Evolutionary conservation across 371 early-diverging fungal species (phyloP), one percentile per base, ranked within the genome.

Genomic region (Apophysomyces variabilis): DNA sequence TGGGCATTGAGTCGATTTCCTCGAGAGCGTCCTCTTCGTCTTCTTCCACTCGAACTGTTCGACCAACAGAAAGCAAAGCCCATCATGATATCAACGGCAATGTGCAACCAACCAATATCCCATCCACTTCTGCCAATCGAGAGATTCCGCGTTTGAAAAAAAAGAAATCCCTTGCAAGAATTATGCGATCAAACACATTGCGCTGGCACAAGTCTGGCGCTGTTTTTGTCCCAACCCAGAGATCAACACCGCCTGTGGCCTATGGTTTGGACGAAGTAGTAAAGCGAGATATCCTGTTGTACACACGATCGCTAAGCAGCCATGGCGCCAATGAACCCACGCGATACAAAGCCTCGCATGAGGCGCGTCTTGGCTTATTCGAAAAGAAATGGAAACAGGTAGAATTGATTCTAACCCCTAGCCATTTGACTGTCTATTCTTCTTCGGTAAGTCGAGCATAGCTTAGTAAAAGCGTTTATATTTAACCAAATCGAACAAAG

Each of bases 331-430:
- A 71, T 9, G 71, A 71, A 9, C 76, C 78, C 6, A 66, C 73
- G 0, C 66, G 64, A 18, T 78, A 81, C 58, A 71, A 73, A n/a
- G 76, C 76, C 3, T 60, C 69, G 5, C 70, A 66, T 38, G 73
- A 76, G 54, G 64, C 64, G 7, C 57, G 64, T 9, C 67, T 66
- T 54, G 64, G 60, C 38, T 16, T 69, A 26, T 54, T 71, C 7
- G 70, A 66, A 14, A 75, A 76, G 47, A 64, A 73, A 5, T 78
- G 82, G 82, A 70, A 47, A 38, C 82, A 81, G 43, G 54, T 73
- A 3, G 70, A 75, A 8, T 50, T 74, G 4, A 69, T 73, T 0
- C 59, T 81, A 36, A 76, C 78, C 1, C 35, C 57, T 4, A 38
- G 41, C 8, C 57, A 57, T 5, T 44, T 81, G 6, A 35, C 66